These are phyloP conservation scores for Xanthoconium purpureum DNA, from an alignment of 768 basidiomycete species.

Conservation along the genomic window DNA sequence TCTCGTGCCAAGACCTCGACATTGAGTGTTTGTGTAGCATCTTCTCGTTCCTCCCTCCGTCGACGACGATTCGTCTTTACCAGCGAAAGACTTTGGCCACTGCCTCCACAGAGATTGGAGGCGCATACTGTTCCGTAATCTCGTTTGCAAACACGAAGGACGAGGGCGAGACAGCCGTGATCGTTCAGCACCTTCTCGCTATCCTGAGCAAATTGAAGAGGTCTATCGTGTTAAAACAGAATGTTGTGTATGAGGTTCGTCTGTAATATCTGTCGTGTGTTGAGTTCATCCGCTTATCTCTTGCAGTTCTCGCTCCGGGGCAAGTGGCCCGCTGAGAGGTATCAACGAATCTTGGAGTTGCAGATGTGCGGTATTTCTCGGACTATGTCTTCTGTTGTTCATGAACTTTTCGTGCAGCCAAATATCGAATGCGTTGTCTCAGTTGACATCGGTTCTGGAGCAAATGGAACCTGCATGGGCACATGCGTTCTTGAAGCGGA, in stretches of 20 bases:
- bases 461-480: constrained; percentile 78
- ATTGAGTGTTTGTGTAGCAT: constrained; percentile 38
- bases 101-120: constrained; percentile 62
- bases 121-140: constrained; percentile 72
- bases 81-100: constrained; percentile 70
- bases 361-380: constrained; percentile 50
- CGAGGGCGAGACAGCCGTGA: constrained; percentile 49
- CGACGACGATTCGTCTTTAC: constrained; percentile 69
- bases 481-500: constrained; percentile 68
- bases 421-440: constrained; percentile 64
- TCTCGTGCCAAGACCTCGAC: not conserved
- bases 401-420: constrained; percentile 43
- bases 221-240: constrained; percentile 51
- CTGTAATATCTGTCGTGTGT: not conserved
- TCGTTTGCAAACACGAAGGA: constrained; percentile 61
- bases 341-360: constrained; percentile 63
- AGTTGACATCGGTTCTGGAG: constrained; percentile 69
- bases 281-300: not conserved
- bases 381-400: not conserved
- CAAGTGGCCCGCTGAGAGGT: constrained; percentile 76
- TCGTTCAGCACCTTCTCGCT: constrained; percentile 66
- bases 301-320: constrained; percentile 71
- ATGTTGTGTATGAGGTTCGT: constrained; percentile 65
- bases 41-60: constrained; percentile 72
- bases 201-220: constrained; percentile 71